Percentiles rank a stretch among this genome's conserved stretches.
These are phyloP conservation scores for Sclerospora graminicola DNA, from an alignment of 352 stramenopile genomes.

Conservation along the genomic window DNA sequence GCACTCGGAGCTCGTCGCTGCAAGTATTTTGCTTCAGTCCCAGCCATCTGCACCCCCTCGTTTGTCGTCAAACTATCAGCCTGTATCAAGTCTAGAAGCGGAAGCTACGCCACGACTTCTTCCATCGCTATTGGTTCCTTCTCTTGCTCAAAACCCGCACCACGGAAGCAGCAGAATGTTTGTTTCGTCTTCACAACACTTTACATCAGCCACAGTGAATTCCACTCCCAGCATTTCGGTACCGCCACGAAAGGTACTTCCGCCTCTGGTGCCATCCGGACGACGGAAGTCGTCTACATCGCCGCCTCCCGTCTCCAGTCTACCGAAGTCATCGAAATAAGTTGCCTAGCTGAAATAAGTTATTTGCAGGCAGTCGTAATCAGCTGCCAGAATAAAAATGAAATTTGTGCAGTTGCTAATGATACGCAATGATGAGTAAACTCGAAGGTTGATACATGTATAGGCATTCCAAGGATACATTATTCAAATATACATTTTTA, in stretches of 20 bases:
- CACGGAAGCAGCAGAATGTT: conserved; percentile 1
- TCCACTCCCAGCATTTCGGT: conserved; percentile 1
- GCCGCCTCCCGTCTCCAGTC: neutral
- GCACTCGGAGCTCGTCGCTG: conserved; percentile 22
- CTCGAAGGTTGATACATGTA: too few relatives aligned
- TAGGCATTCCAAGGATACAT: too few relatives aligned
- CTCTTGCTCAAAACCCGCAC: conserved; percentile 3
- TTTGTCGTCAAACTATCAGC: neutral
- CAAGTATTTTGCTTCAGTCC: conserved; percentile 18
- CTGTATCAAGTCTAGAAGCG: neutral
- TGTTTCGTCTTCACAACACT: conserved; percentile 2
- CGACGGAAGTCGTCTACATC: conserved; percentile 4
- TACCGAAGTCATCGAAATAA: conserved; percentile 7
- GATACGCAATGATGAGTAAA: too few relatives aligned
- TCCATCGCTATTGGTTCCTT: conserved; percentile 12
- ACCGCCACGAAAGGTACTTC: conserved; percentile 8
- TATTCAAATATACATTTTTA: too few relatives aligned
- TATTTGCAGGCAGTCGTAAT: neutral
- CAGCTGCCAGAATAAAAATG: too few relatives aligned
- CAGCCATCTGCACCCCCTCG: neutral
- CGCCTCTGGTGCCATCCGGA: conserved; percentile 8
- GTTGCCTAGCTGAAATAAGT: conserved; percentile 1
- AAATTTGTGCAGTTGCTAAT: too few relatives aligned
- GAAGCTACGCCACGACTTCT: conserved; percentile 10
- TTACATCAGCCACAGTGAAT: conserved; percentile 1